Evolutionary conservation across 75 land plant genomes (phyloP), one percentile per base, ranked within the genome.

Genomic region (Pinus tabuliformis): DNA sequence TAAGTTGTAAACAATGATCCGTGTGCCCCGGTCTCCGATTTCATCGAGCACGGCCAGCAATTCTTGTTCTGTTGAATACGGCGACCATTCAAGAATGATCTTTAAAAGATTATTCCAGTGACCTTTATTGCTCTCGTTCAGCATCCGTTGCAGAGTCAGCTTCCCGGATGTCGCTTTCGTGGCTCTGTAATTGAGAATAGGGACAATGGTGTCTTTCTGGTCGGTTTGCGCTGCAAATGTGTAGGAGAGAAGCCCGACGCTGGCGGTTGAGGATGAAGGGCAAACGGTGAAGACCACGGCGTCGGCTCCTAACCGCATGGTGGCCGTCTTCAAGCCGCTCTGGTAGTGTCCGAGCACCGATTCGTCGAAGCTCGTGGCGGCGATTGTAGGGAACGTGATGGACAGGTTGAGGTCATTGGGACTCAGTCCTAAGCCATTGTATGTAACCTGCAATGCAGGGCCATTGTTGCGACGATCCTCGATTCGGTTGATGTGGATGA

Each of bases 251-350:
- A 78, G 22, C 8, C 79, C 79, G 28, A 78, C 57, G 26, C 49
- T 45, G 49, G 49, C 49, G 8, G 49, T 45, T 45, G 49, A 45
- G 8, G 49, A 45, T 6, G 6, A 45, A 45, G 49, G 49, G 49
- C 49, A 45, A 45, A 45, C 49, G 49, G 84, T 62, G 45, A 83
- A 83, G 0, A 83, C 84, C 24, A 83, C 75, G 56, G 75, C 84
- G 80, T 83, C 84, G 1, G 82, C 82, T 52, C 84, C 84, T 24
- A 83, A 74, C 22, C 84, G 82, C 84, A 83, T 83, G 1, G 77
- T 76, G 22, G 74, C 39, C 36, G 77, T 13, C 39, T 62, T 62
- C 62, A 73, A 18, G 36, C 77, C 24, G 33, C 62, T 36, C 28
- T 76, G 73, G 62, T 62, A 15, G 77, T 36, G 30, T 12, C 20